phyloP scores from a whole-genome alignment of 805 yeast species.

The Henningerozyma blattae region DNA sequence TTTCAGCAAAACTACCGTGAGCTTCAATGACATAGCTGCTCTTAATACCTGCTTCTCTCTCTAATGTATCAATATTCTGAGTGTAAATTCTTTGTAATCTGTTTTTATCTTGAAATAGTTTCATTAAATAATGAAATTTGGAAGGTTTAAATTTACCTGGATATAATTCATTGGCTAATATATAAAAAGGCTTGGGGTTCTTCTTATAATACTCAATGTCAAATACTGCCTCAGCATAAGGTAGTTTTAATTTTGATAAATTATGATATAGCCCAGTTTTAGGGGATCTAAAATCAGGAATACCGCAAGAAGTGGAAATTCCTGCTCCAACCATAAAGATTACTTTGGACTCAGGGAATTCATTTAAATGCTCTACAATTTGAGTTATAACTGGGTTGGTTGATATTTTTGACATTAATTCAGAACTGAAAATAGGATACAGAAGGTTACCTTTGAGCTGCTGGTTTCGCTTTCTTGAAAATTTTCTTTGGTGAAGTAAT shows the following conservation, averaged over 20 bases:
- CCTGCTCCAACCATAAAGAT: constrained; percentile 87
- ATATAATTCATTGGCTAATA: constrained; percentile 70
- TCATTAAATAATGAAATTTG: constrained; percentile 63
- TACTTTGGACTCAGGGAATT: constrained; percentile 28
- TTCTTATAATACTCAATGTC: constrained; percentile 72
- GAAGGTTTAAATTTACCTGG: constrained; percentile 87
- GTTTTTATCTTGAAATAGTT: constrained; percentile 51
- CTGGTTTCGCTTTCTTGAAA: no score
- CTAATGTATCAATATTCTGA: constrained; percentile 89
- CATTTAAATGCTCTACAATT: constrained; percentile 7
- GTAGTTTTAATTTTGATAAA: constrained; percentile 57
- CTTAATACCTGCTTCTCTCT: constrained; percentile 67
- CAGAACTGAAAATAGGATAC: no score
- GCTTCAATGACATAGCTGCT: constrained; percentile 70
- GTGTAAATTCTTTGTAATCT: constrained; percentile 65
- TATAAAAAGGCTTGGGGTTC: constrained; percentile 74
- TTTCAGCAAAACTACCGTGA: constrained; percentile 83
- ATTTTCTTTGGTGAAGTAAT: no score
- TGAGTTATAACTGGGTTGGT: neutral
- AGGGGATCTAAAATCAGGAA: constrained; percentile 91
- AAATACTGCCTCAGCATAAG: constrained; percentile 92
- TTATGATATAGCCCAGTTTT: constrained; percentile 81
- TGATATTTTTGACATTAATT: no score
- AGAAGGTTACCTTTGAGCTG: no score
- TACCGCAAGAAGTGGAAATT: constrained; percentile 84